These are phyloP conservation scores for Eutypa lata DNA, from an alignment of 2,329 filamentous ascomycete species.

Conservation along the genomic window DNA sequence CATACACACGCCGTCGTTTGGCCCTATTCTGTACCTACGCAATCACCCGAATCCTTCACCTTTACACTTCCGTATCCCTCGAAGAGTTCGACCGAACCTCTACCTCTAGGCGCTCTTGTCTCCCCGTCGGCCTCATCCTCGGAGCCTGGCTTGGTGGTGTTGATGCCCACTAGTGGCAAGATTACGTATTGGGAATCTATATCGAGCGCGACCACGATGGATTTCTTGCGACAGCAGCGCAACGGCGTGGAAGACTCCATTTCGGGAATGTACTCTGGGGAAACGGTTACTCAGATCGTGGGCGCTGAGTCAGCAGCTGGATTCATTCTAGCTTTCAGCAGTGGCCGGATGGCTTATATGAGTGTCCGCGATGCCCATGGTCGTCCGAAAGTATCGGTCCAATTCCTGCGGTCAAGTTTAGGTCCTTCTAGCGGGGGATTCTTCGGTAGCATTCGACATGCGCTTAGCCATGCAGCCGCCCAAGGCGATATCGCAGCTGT, in stretches of 20 bases:
- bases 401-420: slow-evolving; percentile 66
- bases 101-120: slow-evolving; percentile 81
- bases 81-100: slow-evolving; percentile 62
- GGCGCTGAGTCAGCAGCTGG: slow-evolving; percentile 82
- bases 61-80: slow-evolving; percentile 76
- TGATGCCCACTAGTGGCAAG: slow-evolving; percentile 80
- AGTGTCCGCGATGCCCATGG: slow-evolving; percentile 84
- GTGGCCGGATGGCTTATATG: slow-evolving; percentile 81
- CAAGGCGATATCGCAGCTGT: slow-evolving; percentile 80
- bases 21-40: slow-evolving; percentile 72
- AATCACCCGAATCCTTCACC: slow-evolving; percentile 72
- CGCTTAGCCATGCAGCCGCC: slow-evolving; percentile 65
- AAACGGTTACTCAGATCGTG: slow-evolving; percentile 72
- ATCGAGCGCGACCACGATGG: slow-evolving; percentile 79
- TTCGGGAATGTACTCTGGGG: slow-evolving; percentile 72
- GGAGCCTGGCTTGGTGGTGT: slow-evolving; percentile 81
- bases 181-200: slow-evolving; percentile 96
- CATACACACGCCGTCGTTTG: slow-evolving; percentile 82
- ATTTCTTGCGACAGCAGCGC: slow-evolving; percentile 77
- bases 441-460: slow-evolving; percentile 77
- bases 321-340: slow-evolving; percentile 81
- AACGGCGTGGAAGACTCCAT: slow-evolving; percentile 75
- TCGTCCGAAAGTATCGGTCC: slow-evolving; percentile 73
- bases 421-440: slow-evolving; percentile 61
- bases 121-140: slow-evolving; percentile 73